Base-by-base conservation (phyloP, 2,329 filamentous ascomycete species). In the Teratosphaeriaceae sp. region DNA sequence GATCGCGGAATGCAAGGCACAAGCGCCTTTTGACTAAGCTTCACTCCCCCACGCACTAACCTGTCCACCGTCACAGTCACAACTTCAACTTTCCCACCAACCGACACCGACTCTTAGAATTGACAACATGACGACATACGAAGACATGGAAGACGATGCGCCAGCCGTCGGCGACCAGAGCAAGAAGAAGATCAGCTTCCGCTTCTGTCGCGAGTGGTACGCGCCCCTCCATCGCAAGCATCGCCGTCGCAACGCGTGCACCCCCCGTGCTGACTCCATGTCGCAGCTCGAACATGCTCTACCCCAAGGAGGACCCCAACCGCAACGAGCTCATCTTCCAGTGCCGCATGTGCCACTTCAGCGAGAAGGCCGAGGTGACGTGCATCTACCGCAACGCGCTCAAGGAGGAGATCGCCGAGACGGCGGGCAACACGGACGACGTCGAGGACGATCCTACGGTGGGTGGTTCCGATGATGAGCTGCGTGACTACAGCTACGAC, bases 381-480 rank as follows among this genome's bases (percentile, higher is more conserved):
- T 97, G 92, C 68, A 88, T 97, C 60, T 98, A 92, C 73, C 87
- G 94, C 65, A 94, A 97, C 68, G 80, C 90, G 55, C 81, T 98
- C 58, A 88, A 88, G 69, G 94, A 84, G 63, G 85, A 87, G 47
- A 85, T 90, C 20, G 88, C 89, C 60, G 92, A 96, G 70, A 97
- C 90, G 30, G 90, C 92, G 46, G 92, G 94, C 70, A 90, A 97
- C 59, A 96, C 90, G 49, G 88, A 94, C 68, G 94, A 98, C 70
- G 89, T 98, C 60, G 88, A 84, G 63, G 89, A 87, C 62, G 92
- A 98, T 78, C 92, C 92, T 69, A 98, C 94, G 81, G 90, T 98
- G 84, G 79, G 90, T 95, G 35, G 33, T 38, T 46, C 50, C 33
- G n/a, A 43, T 39, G 36, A 55, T 31, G 43, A 51, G 30, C 37